Conservation (phyloP, 345 rosid genomes). For the Eutrema japonicum region DNA sequence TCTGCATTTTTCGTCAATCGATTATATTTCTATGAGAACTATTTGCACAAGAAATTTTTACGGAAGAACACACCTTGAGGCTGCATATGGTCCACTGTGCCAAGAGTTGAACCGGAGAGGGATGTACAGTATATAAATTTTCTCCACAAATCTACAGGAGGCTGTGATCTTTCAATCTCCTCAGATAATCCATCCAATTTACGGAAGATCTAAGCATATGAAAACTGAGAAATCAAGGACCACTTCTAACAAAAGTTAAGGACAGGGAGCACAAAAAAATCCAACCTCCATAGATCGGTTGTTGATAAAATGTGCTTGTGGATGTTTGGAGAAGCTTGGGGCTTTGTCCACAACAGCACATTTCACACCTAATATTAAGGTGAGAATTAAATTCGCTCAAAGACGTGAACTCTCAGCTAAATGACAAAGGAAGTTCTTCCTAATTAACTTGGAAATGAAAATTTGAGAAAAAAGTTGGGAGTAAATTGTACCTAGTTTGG, state of each 20-base stretch:
- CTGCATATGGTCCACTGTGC: slow-evolving; percentile 95
- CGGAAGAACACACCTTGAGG: slow-evolving; percentile 71
- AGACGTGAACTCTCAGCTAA: not conserved
- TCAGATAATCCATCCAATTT: slow-evolving; percentile 80
- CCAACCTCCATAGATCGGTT: slow-evolving; percentile 95
- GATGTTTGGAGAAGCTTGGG: slow-evolving; percentile 68
- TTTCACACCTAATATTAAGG: slow-evolving; percentile 59
- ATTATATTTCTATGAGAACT: not conserved
- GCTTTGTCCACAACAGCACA: slow-evolving; percentile 82
- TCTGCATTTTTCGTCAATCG: not conserved
- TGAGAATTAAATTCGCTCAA: slow-evolving; percentile 18
- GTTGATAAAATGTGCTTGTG: slow-evolving; percentile 97
- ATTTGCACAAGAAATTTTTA: not conserved
- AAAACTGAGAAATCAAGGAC: not conserved
- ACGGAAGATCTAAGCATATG: slow-evolving; percentile 61
- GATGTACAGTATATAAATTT: slow-evolving; percentile 92
- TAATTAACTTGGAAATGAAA: not conserved
- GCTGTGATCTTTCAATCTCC: slow-evolving; percentile 83
- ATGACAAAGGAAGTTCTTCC: slow-evolving; percentile 11
- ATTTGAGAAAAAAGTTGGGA: not conserved
- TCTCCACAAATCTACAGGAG: slow-evolving; percentile 90
- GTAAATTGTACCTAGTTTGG: slow-evolving; percentile 62
- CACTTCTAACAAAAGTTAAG: not conserved
- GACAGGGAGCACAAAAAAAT: slow-evolving; percentile 16
- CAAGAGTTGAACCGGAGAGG: slow-evolving; percentile 78